These are phyloP conservation scores for Hemerocallis citrina DNA, from an alignment of 106 monocot genomes.

Conservation along the genomic window DNA sequence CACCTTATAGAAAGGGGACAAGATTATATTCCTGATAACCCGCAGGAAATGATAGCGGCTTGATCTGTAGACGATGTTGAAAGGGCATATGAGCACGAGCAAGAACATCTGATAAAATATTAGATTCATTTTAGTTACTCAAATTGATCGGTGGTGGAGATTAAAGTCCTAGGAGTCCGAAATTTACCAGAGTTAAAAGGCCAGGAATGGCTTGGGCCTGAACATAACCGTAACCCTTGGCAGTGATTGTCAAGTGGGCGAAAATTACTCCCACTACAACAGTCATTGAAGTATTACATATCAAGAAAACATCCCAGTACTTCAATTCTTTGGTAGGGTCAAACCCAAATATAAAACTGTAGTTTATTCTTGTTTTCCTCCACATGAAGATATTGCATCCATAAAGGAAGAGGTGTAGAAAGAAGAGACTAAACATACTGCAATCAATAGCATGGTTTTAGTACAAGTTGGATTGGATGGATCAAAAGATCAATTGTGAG, in stretches of 20 bases:
- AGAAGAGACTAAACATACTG: slow-evolving; percentile 72
- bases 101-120: slow-evolving; percentile 43
- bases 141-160: not conserved
- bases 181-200: slow-evolving; percentile 35
- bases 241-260: slow-evolving; percentile 36
- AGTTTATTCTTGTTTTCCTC: too few species aligned
- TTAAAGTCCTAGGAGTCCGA: not conserved
- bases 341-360: too few species aligned
- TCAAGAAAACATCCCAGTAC: slow-evolving; percentile 49
- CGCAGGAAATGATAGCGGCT: slow-evolving; percentile 52
- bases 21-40: slow-evolving; percentile 58
- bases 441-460: too few species aligned
- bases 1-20: slow-evolving; percentile 82
- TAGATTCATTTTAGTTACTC: slow-evolving; percentile 2
- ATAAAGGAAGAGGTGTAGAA: slow-evolving; percentile 74
- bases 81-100: slow-evolving; percentile 53
- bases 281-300: slow-evolving; percentile 48
- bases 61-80: slow-evolving; percentile 32
- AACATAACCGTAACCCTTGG: slow-evolving; percentile 30
- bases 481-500: too few species aligned
- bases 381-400: slow-evolving; percentile 83
- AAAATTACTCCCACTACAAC: slow-evolving; percentile 47
- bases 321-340: slow-evolving; percentile 44
- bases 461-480: too few species aligned
- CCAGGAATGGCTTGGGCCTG: slow-evolving; percentile 45